Percentiles rank a stretch among this genome's conserved stretches.
Evolutionary conservation across 495 filamentous ascomycete species (phyloP).

Genomic region (Cenococcum geophilum): DNA sequence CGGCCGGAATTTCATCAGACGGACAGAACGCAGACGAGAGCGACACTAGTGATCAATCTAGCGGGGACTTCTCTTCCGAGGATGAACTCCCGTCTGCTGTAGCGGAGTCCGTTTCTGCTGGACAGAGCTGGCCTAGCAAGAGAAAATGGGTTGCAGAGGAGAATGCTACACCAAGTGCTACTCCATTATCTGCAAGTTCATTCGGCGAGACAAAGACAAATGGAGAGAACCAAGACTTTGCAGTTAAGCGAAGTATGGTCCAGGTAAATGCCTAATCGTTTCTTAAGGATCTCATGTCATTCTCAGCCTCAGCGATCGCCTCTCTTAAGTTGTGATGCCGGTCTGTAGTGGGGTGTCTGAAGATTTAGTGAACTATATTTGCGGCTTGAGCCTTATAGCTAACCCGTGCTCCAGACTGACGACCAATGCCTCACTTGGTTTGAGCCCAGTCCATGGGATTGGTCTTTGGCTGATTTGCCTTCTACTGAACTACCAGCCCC

Average conservation of each 20-base stretch:
- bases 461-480: conserved; percentile 22
- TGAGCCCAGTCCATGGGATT: conserved; percentile 30
- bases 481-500: conserved; percentile 2
- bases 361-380: no score
- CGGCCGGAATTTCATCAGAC: background rate
- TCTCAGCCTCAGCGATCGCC: background rate
- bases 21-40: conserved; percentile 1
- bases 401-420: conserved; percentile 16
- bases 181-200: conserved; percentile 24
- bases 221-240: conserved; percentile 8
- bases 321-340: no score
- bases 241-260: background rate
- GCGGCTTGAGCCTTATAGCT: background rate
- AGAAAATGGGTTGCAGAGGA: conserved; percentile 25
- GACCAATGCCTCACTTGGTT: conserved; percentile 17
- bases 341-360: no score
- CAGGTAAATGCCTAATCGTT: background rate
- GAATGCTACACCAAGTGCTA: conserved; percentile 28
- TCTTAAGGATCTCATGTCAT: background rate
- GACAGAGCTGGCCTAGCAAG: conserved; percentile 14
- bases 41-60: conserved; percentile 19
- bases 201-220: conserved; percentile 21
- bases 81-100: conserved; percentile 9
- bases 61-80: conserved; percentile 12
- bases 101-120: conserved; percentile 5